These are phyloP conservation scores for Fallopia convolvulus DNA, from an alignment of 148 eudicot genomes.

Conservation along the genomic window DNA sequence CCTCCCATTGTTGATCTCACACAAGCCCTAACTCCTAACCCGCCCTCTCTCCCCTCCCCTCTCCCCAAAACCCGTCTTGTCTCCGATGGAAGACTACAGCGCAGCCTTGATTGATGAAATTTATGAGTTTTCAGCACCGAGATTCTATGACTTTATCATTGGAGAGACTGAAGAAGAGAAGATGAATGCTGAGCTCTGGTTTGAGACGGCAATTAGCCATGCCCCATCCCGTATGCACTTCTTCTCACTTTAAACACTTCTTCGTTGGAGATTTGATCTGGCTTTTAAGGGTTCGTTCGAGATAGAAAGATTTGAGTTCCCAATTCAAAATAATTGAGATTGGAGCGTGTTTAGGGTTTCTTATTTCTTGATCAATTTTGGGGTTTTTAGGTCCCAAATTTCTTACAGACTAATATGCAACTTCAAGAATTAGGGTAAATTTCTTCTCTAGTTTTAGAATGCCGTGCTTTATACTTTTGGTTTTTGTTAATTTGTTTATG, in stretches of 20 bases:
- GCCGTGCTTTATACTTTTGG: background rate
- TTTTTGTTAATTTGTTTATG: too few relatives aligned
- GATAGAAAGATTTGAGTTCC: background rate
- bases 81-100: slow-evolving; percentile 28
- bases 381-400: background rate
- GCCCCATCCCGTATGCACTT: slow-evolving; percentile 76
- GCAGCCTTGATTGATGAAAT: slow-evolving; percentile 46
- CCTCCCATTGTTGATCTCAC: slow-evolving; percentile 2
- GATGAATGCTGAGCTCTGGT: slow-evolving; percentile 71
- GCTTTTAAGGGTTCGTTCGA: background rate
- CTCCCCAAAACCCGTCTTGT: background rate
- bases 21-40: background rate
- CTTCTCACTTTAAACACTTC: background rate
- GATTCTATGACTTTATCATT: slow-evolving; percentile 57
- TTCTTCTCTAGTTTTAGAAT: background rate
- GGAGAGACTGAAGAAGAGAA: slow-evolving; percentile 64
- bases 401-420: background rate
- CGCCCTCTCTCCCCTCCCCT: background rate
- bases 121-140: slow-evolving; percentile 81
- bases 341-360: background rate
- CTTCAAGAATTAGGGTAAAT: background rate
- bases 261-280: background rate
- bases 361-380: background rate
- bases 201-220: slow-evolving; percentile 46
- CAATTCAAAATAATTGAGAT: background rate